Percentiles rank a stretch among this genome's conserved stretches.
phyloP scores from a whole-genome alignment of 2,329 filamentous ascomycete genomes.

The Pyrenophora teres region DNA sequence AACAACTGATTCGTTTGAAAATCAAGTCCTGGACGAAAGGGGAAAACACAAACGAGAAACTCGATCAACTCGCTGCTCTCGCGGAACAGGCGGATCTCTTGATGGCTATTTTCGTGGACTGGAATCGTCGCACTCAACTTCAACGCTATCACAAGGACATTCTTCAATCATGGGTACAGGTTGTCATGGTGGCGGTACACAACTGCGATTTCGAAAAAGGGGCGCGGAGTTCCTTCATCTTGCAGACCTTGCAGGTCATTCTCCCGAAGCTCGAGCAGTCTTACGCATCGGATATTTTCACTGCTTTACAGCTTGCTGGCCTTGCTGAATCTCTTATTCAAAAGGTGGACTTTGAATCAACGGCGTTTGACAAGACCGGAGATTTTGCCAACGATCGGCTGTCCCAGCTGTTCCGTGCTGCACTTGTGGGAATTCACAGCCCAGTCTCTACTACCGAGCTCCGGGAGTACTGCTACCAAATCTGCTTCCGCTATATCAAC shows the following conservation, averaged over 20 bases:
- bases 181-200: slow-evolving; percentile 82
- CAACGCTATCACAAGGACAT: slow-evolving; percentile 64
- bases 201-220: slow-evolving; percentile 77
- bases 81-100: slow-evolving; percentile 59
- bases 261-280: slow-evolving; percentile 84
- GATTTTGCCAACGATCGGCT: slow-evolving; percentile 87
- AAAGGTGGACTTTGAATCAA: slow-evolving; percentile 65
- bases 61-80: slow-evolving; percentile 17
- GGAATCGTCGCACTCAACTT: slow-evolving; percentile 67
- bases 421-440: slow-evolving; percentile 76
- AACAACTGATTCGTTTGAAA: slow-evolving; percentile 74
- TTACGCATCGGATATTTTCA: slow-evolving; percentile 68
- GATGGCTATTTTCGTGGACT: slow-evolving; percentile 64
- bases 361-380: slow-evolving; percentile 55
- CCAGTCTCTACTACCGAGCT: slow-evolving; percentile 72
- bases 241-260: slow-evolving; percentile 85
- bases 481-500: slow-evolving; percentile 83
- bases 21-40: slow-evolving; percentile 63
- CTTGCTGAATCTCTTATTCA: slow-evolving; percentile 75
- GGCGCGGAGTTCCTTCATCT: slow-evolving; percentile 74
- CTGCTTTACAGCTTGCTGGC: slow-evolving; percentile 76
- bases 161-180: slow-evolving; percentile 80
- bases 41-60: slow-evolving; percentile 38
- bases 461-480: slow-evolving; percentile 86
- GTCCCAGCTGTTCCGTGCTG: slow-evolving; percentile 88